phyloP scores from a whole-genome alignment of 805 yeast genomes.

The Ogataea neopini region DNA sequence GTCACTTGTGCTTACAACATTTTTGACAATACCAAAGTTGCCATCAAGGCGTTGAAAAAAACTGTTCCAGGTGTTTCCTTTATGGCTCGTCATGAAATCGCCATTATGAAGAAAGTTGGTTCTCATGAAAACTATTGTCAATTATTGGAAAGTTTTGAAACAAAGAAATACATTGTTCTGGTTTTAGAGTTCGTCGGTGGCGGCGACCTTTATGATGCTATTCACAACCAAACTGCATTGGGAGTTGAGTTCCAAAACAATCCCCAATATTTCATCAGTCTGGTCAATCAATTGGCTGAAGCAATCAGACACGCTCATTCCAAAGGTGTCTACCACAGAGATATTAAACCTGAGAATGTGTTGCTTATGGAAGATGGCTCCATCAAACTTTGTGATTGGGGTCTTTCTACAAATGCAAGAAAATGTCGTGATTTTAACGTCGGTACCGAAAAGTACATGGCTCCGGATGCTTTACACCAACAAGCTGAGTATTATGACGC shows the following conservation, averaged over 20 bases:
- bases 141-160: slow-evolving; percentile 57
- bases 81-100: slow-evolving; percentile 58
- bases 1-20: slow-evolving; percentile 54
- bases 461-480: slow-evolving; percentile 46
- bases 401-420: slow-evolving; percentile 49
- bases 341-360: slow-evolving; percentile 73
- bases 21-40: slow-evolving; percentile 39
- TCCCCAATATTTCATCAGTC: slow-evolving; percentile 23
- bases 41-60: slow-evolving; percentile 56
- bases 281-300: slow-evolving; percentile 49
- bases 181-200: slow-evolving; percentile 66
- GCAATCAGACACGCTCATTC: slow-evolving; percentile 59
- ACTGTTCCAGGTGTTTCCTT: slow-evolving; percentile 41
- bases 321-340: slow-evolving; percentile 65
- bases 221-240: slow-evolving; percentile 33
- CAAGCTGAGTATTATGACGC: slow-evolving; percentile 39
- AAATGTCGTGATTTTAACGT: slow-evolving; percentile 41
- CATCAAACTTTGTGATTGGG: slow-evolving; percentile 74
- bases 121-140: slow-evolving; percentile 57
- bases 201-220: slow-evolving; percentile 68
- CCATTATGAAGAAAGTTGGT: slow-evolving; percentile 43
- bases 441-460: slow-evolving; percentile 63
- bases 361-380: slow-evolving; percentile 51
- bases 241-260: slow-evolving; percentile 31
- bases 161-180: slow-evolving; percentile 50